Evolutionary conservation across 1,139 yeast species (phyloP), one percentile per base, ranked within the genome.

Genomic region (Blastobotrys petasosporus): DNA sequence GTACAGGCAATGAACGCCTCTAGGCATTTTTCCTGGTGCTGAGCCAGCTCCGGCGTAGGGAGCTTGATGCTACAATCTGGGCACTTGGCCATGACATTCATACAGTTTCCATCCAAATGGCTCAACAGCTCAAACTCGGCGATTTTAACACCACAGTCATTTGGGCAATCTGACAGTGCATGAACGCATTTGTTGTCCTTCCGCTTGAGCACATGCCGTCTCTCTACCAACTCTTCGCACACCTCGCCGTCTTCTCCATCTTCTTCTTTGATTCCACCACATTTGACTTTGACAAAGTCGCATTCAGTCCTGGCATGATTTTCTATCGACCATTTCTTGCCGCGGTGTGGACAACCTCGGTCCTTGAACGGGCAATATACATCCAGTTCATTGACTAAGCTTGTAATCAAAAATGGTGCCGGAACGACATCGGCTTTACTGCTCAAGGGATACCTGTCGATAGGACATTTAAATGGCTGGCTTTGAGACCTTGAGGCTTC

Each of bases 351-450:
- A 59, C 88, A 82, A 0, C 87, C 88, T 41, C 82, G 59, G 32
- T 63, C 66, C 10, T 57, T 47, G 54, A 78, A 77, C 44, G 80
- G 69, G 57, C 88, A 82, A 41, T 59, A 63, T 0, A 81, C 85
- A 45, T 69, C 66, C 41, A 82, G 67, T 45, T 81, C 86, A 57
- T 80, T 85, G 1, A 80, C 70, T 55, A 82, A 67, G 54, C 80
- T 80, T n/a, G 75, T 63, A 9, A 82, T 68, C 12, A 82, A 63
- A 13, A 79, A 71, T 1, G 88, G 85, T 0, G 87, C 76, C 3
- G 85, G 82, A 47, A 69, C 74, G 25, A 81, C 61, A 51, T 76
- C 80, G 46, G 73, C 70, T 13, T 45, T 46, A 20, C 46, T 47
- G 8, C 49, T 59, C 52, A 51, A 68, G 61, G 75, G 73, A 1